phyloP scores from a whole-genome alignment of 768 basidiomycete genomes.

The Nidularia sp. region DNA sequence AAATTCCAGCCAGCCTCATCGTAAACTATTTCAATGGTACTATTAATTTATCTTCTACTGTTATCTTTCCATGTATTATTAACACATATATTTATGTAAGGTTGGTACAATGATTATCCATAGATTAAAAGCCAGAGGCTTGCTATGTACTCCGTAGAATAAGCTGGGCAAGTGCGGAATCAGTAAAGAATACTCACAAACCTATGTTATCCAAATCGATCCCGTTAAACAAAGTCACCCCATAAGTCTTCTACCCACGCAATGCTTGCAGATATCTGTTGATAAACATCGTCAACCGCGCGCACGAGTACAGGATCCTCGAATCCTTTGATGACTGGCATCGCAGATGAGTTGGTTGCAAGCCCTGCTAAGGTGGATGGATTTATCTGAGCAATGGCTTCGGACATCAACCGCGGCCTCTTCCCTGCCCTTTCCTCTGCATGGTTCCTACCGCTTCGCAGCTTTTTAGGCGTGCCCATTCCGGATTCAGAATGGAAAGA shows the following conservation, averaged over 20 bases:
- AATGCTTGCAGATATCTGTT: slow-evolving; percentile 35
- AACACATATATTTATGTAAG: too few relatives aligned
- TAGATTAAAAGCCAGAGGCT: slow-evolving; percentile 15
- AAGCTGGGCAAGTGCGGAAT: too few relatives aligned
- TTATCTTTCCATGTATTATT: neutral
- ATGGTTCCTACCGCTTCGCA: slow-evolving; percentile 29
- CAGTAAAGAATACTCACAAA: too few relatives aligned
- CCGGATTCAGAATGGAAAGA: neutral
- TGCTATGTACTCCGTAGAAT: too few relatives aligned
- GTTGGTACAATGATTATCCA: slow-evolving; percentile 22
- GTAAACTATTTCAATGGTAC: neutral
- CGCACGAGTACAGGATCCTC: slow-evolving; percentile 55
- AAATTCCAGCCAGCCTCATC: slow-evolving; percentile 44
- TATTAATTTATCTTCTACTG: neutral
- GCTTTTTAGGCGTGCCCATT: slow-evolving; percentile 20
- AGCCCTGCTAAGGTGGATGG: neutral
- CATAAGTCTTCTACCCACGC: slow-evolving; percentile 56
- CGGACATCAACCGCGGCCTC: slow-evolving; percentile 11
- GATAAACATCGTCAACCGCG: slow-evolving; percentile 36
- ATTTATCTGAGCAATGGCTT: neutral
- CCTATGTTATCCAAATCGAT: too few relatives aligned
- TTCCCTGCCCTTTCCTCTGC: slow-evolving; percentile 11
- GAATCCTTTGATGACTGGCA: slow-evolving; percentile 52
- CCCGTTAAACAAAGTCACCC: slow-evolving; percentile 31
- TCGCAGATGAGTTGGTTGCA: neutral